Base-by-base conservation (phyloP, 495 filamentous ascomycete genomes). In the Daldinia decipiens region DNA sequence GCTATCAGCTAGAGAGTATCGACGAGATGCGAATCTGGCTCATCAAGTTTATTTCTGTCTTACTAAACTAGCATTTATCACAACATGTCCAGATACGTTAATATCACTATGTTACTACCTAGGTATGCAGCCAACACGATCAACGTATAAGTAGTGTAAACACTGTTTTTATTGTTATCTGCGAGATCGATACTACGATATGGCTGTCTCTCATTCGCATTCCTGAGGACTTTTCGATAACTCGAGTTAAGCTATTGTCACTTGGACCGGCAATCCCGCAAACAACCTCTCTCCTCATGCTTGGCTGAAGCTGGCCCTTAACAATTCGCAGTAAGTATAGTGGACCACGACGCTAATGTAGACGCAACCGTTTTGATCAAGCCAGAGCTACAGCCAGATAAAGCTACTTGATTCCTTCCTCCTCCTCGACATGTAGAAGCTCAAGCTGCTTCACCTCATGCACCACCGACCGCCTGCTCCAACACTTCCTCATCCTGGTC, bases 401-500 rank as follows among this genome's bases (percentile, higher is more conserved):
- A 64, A 64, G 72, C 61, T 72, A 67, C 58, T 68, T 47, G 56
- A 39, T 52, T 69, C 60, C 55, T 47, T 72, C 59, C 59, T 70
- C 67, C 62, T 69, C 56, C 13, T 63, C 61, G 36, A 62, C 55
- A 13, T 50, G 61, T 61, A 51, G 57, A 65, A 71, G 70, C 68
- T 62, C 55, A 62, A 36, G 73, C 65, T 57, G 50, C 57, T 64
- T 58, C 66, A 50, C 61, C 62, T 52, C 68, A 53, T 31, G 32
- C 43, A 62, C 40, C 57, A 54, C 59, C 52, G 73, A 73, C 65
- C 68, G 66, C 70, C 65, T 73, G 66, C 73, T 72, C 75, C 73
- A 74, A 77, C 54, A 62, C 57, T 62, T 59, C 58, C 58, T 70
- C 71, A 70, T 72, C 70, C 73, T 59, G 67, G 65, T 62, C 68